These are phyloP conservation scores for Eucalyptus albens DNA, from an alignment of 345 rosid genomes.

Conservation along the genomic window DNA sequence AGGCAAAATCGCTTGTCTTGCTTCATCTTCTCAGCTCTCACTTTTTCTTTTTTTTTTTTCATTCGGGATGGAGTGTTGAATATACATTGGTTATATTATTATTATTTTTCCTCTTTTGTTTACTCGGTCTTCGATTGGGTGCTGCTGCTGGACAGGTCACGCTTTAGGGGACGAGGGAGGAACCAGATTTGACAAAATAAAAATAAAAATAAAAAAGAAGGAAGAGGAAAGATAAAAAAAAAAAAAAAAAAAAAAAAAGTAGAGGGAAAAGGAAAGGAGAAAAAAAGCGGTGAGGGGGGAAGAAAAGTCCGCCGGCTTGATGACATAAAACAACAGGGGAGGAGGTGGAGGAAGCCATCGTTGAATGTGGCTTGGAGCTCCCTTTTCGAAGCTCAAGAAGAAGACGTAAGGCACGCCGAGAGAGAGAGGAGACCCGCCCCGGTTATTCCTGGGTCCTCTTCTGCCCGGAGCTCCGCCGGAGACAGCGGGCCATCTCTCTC, in stretches of 20 bases:
- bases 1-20: neutral
- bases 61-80: neutral
- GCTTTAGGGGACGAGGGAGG: neutral
- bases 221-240: neutral
- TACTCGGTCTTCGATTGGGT: neutral
- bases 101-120: neutral
- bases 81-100: neutral
- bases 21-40: neutral
- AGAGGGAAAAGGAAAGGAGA: neutral
- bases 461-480: neutral
- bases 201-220: neutral
- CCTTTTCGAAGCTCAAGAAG: neutral
- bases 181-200: neutral
- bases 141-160: neutral
- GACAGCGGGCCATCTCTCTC: neutral
- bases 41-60: rapidly evolving
- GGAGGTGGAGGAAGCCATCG: neutral
- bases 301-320: neutral
- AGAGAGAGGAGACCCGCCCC: neutral
- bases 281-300: neutral
- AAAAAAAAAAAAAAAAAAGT: neutral
- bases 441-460: neutral
- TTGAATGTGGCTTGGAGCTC: neutral
- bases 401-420: neutral
- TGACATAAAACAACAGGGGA: neutral